A percentile compares a stretch with the other conserved stretches of the same genome.
Conservation (phyloP, 225 moss, liverwort and hornwort species). For the Pseudoscleropodium purum region DNA sequence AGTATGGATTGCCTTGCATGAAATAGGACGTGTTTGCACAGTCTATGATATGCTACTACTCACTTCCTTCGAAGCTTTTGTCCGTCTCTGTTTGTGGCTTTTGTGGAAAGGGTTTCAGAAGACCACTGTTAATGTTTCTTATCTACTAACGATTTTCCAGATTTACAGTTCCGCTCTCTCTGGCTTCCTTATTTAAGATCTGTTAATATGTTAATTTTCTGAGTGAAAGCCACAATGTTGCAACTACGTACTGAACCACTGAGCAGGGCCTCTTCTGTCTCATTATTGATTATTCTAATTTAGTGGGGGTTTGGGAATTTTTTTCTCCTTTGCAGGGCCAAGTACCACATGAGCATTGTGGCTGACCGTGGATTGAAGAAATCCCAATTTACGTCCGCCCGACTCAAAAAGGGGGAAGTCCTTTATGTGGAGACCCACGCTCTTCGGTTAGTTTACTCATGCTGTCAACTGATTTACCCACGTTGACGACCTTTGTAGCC, state of each 20-base stretch:
- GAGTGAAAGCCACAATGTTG: background rate
- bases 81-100: background rate
- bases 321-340: slow-evolving; percentile 39
- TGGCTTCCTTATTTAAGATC: background rate
- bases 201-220: background rate
- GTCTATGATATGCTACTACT: background rate
- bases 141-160: background rate
- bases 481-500: background rate
- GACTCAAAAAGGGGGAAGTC: slow-evolving; percentile 88
- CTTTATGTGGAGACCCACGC: slow-evolving; percentile 82
- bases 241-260: background rate
- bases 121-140: background rate
- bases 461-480: background rate
- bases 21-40: background rate
- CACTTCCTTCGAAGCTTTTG: background rate
- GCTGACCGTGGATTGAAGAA: slow-evolving; percentile 93
- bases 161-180: background rate
- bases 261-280: background rate
- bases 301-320: background rate
- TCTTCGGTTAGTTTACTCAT: slow-evolving; percentile 41
- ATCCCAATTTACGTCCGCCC: slow-evolving; percentile 92
- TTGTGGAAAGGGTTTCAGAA: background rate
- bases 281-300: background rate
- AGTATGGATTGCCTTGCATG: background rate
- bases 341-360: slow-evolving; percentile 94